Percentiles rank a stretch among this genome's conserved stretches.
Conservation (phyloP, 345 rosid species). For the Camelina sativa region DNA sequence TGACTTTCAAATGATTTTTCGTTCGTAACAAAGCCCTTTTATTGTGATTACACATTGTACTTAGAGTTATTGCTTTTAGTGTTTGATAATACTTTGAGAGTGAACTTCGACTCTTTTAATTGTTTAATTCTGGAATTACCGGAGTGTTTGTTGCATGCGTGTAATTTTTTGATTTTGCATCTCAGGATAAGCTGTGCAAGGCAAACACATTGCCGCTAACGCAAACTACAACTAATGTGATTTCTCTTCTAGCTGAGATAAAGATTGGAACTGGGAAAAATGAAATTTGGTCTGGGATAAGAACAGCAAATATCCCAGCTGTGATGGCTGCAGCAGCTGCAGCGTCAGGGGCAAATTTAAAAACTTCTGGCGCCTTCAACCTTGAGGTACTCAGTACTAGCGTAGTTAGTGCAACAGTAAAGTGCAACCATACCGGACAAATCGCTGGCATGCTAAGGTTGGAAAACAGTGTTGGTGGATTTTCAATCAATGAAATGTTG, state of each 20-base stretch:
- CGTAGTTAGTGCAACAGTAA: conserved; percentile 88
- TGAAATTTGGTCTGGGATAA: no score
- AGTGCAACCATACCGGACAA: conserved; percentile 93
- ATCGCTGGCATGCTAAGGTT: conserved; percentile 95
- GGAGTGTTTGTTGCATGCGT: conserved; percentile 1
- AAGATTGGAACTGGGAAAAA: conserved; percentile 84
- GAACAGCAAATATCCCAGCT: conserved; percentile 93
- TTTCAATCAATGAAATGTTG: conserved; percentile 81
- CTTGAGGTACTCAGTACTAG: conserved; percentile 93
- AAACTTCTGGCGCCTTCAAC: conserved; percentile 74
- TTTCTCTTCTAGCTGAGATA: conserved; percentile 92
- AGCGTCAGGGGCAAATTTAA: conserved; percentile 91
- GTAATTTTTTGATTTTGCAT: conserved; percentile 39
- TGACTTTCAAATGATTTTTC: background rate
- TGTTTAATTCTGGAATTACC: background rate
- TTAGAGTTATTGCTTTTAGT: background rate
- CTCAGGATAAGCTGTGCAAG: conserved; percentile 90
- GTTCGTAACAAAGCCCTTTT: background rate
- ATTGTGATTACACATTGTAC: background rate
- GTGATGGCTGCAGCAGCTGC: conserved; percentile 98
- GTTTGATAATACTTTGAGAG: no score
- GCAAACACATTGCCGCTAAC: conserved; percentile 92
- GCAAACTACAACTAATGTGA: conserved; percentile 76
- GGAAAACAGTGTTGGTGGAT: conserved; percentile 87
- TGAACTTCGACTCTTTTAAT: no score